Base-by-base conservation (phyloP, 2,329 filamentous ascomycete genomes). In the Diplodia corticola region DNA sequence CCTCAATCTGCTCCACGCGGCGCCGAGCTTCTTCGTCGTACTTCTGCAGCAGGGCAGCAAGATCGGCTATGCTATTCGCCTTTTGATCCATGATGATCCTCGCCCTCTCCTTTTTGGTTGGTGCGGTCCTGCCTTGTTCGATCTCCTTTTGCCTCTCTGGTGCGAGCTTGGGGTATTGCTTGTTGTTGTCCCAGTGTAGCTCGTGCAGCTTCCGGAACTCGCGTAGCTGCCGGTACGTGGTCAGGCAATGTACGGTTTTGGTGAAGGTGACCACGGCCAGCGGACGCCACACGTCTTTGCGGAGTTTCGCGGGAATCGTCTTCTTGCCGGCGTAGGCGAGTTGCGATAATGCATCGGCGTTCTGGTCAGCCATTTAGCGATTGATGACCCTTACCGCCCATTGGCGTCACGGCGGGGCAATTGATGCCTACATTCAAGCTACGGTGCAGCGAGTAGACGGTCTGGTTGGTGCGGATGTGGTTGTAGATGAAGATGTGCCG, bases 301-400 rank as follows among this genome's bases (percentile, higher is more conserved):
- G 86, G 59, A 89, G 77, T 7, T 74, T 75, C 48, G 84, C 76
- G 30, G 87, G 87, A 24, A 85, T 80, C 59, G 86, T 85, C 74
- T 89, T 88, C 73, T 89, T 89, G 77, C 87, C 87, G 54, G 87
- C 82, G 76, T 85, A 88, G 68, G 87, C 77, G 33, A 89, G 79
- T 78, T 89, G 87, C 30, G 81, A 80, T 67, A 88, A 69, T 78
- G 49, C 5, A 20, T 20, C 3, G 17, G 26, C 30, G 22, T 35
- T 67, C 57, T 67, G 26, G 37, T 20, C 33, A n/a, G 57, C 10
- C 5, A 6, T 17, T 65, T 40, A 65, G 64, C 59, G 33, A 46
- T 26, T 12, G 22, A n/a, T 4, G 3, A 28, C 17, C 26, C 53
- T 40, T 13, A 59, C n/a, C 54, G 26, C 13, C 12, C 15, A 49